Evolutionary conservation across 2,329 filamentous ascomycete species (phyloP), one percentile per base, ranked within the genome.

Genomic region (Fusarium subtropicale): DNA sequence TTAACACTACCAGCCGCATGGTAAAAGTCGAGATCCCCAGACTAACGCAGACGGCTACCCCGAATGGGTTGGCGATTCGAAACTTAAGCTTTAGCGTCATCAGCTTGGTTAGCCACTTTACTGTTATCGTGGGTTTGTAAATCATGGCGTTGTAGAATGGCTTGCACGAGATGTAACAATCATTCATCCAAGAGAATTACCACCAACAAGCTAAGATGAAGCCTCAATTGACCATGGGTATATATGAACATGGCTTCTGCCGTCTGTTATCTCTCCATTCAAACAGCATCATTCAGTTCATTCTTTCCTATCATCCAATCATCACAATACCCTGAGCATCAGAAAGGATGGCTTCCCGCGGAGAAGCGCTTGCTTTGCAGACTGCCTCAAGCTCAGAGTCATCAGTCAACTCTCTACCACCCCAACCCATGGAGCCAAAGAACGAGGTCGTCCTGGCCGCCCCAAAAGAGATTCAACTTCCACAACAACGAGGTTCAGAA

Each of bases 91-190:
- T 30, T 55, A n/a, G 30, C 11, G 18, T 20, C 24, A 20, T 18
- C 24, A 24, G 0, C 9, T 6, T 26, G 5, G 16, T 36, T 36
- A 28, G 47, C 18, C n/a, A 10, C 9, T 10, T 24, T 7, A 24
- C 38, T 26, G 7, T 30, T 11, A 16, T 20, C 16, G 13, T 4
- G 18, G 5, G 7, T 22, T 33, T 28, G 30, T 10, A 13, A 16
- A 7, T 36, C 7, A 46, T 28, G 5, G 18, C 11, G 39, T 15
- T 18, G n/a, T 34, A 3, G 28, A 13, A 18, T 30, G 18, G 26
- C 13, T 45, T 26, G 16, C 9, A 30, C 30, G 46, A 54, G 30
- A 61, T 41, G 59, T 54, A 61, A 22, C 39, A 62, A 20, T 36
- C 11, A 2, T n/a, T 15, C 18, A 9, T 15, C 12, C 4, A 28